Conservation (phyloP, 2,329 filamentous ascomycete genomes). For the Alternaria ethzedia region DNA sequence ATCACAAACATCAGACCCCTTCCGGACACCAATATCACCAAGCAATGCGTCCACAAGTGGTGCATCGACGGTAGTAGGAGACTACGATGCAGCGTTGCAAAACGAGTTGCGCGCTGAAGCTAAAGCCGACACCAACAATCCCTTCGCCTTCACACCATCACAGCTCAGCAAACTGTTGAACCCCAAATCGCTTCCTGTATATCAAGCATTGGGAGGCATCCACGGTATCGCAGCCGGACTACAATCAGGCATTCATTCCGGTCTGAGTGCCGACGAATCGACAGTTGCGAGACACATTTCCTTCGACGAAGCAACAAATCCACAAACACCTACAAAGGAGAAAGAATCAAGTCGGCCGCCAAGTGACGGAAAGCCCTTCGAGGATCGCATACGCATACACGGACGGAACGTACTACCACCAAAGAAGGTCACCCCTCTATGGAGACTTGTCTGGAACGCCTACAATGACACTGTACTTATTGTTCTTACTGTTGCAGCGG, state of each 20-base stretch:
- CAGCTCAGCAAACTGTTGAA: constrained; percentile 62
- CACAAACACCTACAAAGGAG: constrained; percentile 32
- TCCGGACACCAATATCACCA: constrained; percentile 31
- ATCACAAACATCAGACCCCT: constrained; percentile 33
- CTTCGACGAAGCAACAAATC: constrained; percentile 58
- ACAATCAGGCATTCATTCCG: constrained; percentile 56
- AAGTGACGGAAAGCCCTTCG: constrained; percentile 45
- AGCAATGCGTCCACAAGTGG: constrained; percentile 29
- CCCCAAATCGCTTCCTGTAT: constrained; percentile 57
- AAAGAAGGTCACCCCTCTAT: constrained; percentile 67
- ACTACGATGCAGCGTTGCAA: constrained; percentile 38
- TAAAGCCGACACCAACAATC: constrained; percentile 48
- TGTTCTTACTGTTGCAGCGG: constrained; percentile 70
- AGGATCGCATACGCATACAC: constrained; percentile 66
- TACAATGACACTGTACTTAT: constrained; percentile 79
- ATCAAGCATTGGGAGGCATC: constrained; percentile 61
- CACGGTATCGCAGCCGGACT: constrained; percentile 60
- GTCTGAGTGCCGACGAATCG: constrained; percentile 60
- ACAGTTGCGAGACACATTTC: constrained; percentile 54
- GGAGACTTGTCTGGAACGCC: constrained; percentile 69
- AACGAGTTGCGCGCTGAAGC: constrained; percentile 40
- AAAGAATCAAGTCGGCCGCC: constrained; percentile 20
- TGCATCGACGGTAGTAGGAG: constrained; percentile 27
- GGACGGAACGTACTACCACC: constrained; percentile 67
- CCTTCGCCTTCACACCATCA: constrained; percentile 62